These are phyloP conservation scores for Groenewaldozyma tartarivorans DNA, from an alignment of 805 yeast species.

Conservation along the genomic window DNA sequence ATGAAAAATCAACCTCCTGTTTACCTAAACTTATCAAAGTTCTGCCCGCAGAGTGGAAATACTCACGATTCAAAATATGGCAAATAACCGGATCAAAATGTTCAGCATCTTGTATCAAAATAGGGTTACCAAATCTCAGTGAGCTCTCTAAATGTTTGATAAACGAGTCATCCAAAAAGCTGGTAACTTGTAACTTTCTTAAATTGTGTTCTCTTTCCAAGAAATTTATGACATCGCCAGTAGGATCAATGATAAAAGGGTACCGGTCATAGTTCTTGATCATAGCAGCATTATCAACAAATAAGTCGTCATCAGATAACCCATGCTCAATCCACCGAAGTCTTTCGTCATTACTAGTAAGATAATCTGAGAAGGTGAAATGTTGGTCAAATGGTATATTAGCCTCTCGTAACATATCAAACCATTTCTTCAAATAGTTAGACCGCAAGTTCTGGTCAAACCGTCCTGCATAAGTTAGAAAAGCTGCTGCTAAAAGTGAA, in stretches of 20 bases:
- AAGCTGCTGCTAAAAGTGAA: conserved; percentile 53
- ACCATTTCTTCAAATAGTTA: conserved; percentile 30
- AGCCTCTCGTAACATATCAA: conserved; percentile 25
- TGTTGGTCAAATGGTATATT: conserved; percentile 32
- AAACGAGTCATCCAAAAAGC: conserved; percentile 63
- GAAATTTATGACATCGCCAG: conserved; percentile 36
- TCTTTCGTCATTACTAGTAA: conserved; percentile 34
- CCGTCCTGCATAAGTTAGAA: conserved; percentile 50
- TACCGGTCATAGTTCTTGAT: conserved; percentile 27
- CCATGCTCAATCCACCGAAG: conserved; percentile 46
- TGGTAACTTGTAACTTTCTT: conserved; percentile 41
- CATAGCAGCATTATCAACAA: conserved; percentile 54
- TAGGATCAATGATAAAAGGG: conserved; percentile 70
- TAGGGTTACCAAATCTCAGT: conserved; percentile 68
- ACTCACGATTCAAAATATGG: conserved; percentile 52
- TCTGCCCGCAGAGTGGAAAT: conserved; percentile 61
- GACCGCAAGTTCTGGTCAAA: conserved; percentile 42
- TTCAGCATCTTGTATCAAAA: conserved; percentile 74
- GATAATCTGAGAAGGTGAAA: conserved; percentile 25
- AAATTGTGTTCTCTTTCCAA: conserved; percentile 24
- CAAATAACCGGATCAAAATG: conserved; percentile 64
- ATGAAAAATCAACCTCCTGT: conserved; percentile 56
- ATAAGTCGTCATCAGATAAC: conserved; percentile 49
- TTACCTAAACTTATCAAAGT: conserved; percentile 50
- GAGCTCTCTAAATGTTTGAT: conserved; percentile 68